Percentiles rank a stretch among this genome's conserved stretches.
Conservation (phyloP, 2,329 filamentous ascomycete genomes). For the Talaromyces marneffei region DNA sequence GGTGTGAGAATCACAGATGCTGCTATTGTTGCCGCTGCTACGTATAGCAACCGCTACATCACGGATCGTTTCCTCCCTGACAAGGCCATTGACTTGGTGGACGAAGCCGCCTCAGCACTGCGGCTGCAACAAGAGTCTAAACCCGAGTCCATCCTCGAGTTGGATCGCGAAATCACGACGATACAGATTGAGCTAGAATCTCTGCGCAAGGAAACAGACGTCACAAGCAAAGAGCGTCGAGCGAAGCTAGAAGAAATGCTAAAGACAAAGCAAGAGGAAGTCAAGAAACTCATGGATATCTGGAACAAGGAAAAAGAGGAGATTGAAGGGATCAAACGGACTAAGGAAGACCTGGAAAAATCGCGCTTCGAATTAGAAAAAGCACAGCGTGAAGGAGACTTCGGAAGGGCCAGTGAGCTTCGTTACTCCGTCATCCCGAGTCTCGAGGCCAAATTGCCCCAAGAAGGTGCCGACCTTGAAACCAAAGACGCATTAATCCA, state of each 20-base stretch:
- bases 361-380: constrained; percentile 80
- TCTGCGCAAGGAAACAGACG: constrained; percentile 85
- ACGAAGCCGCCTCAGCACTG: constrained; percentile 86
- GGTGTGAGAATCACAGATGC: constrained; percentile 92
- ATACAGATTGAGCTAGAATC: constrained; percentile 96
- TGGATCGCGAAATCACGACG: constrained; percentile 94
- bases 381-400: constrained; percentile 81
- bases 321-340: constrained; percentile 78
- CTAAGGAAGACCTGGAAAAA: constrained; percentile 81
- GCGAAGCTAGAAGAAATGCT: constrained; percentile 77
- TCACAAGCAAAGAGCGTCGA: constrained; percentile 78
- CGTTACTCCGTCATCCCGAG: constrained; percentile 80
- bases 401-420: constrained; percentile 82
- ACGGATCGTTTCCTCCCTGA: constrained; percentile 93
- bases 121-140: constrained; percentile 95
- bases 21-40: constrained; percentile 83
- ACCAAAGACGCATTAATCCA: constrained; percentile 65
- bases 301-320: constrained; percentile 89
- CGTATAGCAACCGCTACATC: constrained; percentile 91
- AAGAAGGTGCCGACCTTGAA: constrained; percentile 56
- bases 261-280: constrained; percentile 70
- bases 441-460: constrained; percentile 71
- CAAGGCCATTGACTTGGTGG: constrained; percentile 94
- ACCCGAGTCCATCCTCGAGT: constrained; percentile 83
- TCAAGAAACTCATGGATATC: constrained; percentile 64